Evolutionary conservation across 345 rosid genomes (phyloP), one percentile per base, ranked within the genome.

Genomic region (Camelina hispida): DNA sequence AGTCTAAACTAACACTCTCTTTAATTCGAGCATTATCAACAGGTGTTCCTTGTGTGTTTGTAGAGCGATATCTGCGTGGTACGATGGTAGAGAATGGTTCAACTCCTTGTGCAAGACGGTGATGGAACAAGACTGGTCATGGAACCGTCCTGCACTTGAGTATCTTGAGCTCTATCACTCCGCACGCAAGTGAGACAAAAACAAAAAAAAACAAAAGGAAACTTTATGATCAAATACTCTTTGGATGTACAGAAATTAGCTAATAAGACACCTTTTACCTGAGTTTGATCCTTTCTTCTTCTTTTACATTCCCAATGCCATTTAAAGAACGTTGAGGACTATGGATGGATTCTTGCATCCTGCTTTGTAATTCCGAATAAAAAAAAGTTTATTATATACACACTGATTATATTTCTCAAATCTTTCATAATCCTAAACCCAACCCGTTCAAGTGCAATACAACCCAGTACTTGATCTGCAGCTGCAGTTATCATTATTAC

Each of bases 81-180:
- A 91, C 10, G 87, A 86, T 38, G 84, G 71, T 30, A 86, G 88
- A 69, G 97, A 91, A 3, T 90, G 97, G 95, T 88, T 94, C 59
- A 56, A 87, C 72, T 81, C 85, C 0, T 63, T 90, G 47, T 84
- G 95, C 79, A 84, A 84, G 88, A 94, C 64, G 22, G 98, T 90
- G 73, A 94, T 91, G 98, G 91, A 94, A 79, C 96, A 94, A 89
- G 97, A 94, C 79, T 94, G 98, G 98, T 94, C 97, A 53, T 94
- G 98, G 98, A 94, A 91, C 63, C 88, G 90, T 69, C 98, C 98
- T 44, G 96, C 98, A 50, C 96, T 94, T 9, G 96, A 94, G 74
- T 94, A 94, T 80, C 16, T 91, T 84, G 98, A 94, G 83, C 97
- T 94, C 66, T 94, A 94, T 85, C 96, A 88, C 60, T 83, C 91